Percentiles rank a stretch among this genome's conserved stretches.
Evolutionary conservation across 2,329 filamentous ascomycete species (phyloP).

Genomic region (Penicillium sp.): DNA sequence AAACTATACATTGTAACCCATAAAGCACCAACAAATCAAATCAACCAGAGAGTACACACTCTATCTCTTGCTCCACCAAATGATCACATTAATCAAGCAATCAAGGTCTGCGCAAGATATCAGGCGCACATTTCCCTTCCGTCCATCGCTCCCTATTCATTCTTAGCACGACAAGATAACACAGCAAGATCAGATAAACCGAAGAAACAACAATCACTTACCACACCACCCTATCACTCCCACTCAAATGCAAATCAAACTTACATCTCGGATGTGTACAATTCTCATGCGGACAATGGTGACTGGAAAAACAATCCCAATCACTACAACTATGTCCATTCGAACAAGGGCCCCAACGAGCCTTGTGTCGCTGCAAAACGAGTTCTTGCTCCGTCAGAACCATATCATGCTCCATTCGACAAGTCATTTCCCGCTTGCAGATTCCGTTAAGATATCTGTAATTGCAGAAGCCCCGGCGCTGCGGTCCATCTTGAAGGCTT

Average conservation of each 20-base stretch:
- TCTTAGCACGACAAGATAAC: background rate
- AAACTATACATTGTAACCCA: no score
- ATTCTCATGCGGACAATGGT: slow-evolving; percentile 12
- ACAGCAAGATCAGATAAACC: background rate
- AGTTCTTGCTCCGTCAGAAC: slow-evolving; percentile 6
- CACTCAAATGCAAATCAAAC: slow-evolving; percentile 1
- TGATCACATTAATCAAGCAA: background rate
- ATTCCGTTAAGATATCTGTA: slow-evolving; percentile 3
- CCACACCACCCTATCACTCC: slow-evolving; percentile 1
- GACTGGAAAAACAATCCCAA: slow-evolving; percentile 11
- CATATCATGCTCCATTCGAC: slow-evolving; percentile 7
- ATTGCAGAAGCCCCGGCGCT: slow-evolving; percentile 10
- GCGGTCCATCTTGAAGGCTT: background rate
- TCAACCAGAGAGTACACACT: no score
- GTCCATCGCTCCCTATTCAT: slow-evolving; percentile 4
- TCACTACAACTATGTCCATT: slow-evolving; percentile 6
- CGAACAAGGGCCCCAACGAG: slow-evolving; percentile 5
- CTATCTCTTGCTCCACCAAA: no score
- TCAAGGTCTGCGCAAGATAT: background rate
- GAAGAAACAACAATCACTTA: background rate
- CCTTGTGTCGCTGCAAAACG: slow-evolving; percentile 8
- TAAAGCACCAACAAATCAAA: no score
- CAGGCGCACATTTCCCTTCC: slow-evolving; percentile 1
- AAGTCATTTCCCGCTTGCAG: slow-evolving; percentile 1
- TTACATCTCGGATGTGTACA: background rate